Evolutionary conservation across 768 basidiomycete species (phyloP).

Genomic region (Kwoniella dejecticola): DNA sequence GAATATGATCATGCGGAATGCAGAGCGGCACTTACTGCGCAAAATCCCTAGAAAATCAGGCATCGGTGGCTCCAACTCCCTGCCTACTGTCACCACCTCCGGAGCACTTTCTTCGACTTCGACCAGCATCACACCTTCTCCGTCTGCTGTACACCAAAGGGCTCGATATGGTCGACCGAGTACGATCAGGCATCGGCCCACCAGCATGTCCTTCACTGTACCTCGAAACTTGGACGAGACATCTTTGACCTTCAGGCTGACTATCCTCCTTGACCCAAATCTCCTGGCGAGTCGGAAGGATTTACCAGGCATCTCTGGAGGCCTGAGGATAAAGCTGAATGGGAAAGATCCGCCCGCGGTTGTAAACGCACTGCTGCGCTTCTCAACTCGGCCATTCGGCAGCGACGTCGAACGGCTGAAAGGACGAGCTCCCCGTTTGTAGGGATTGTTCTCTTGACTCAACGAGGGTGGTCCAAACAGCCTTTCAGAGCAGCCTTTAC

Average conservation of each 20-base stretch:
- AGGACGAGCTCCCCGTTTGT: background rate
- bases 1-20: background rate
- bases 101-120: conserved; percentile 25
- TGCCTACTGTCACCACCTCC: conserved; percentile 1
- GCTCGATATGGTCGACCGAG: conserved; percentile 39
- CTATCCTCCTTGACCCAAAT: conserved; percentile 39
- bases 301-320: conserved; percentile 37
- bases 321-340: conserved; percentile 14
- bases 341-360: background rate
- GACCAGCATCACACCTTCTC: conserved; percentile 28
- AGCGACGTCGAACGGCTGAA: background rate
- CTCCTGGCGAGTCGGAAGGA: conserved; percentile 39
- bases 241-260: conserved; percentile 31
- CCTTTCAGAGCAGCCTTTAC: background rate
- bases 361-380: background rate
- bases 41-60: conserved; percentile 23
- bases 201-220: conserved; percentile 22
- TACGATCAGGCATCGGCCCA: conserved; percentile 34
- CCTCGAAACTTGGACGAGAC: background rate
- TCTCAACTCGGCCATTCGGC: background rate
- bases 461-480: background rate
- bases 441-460: background rate
- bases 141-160: conserved; percentile 33
- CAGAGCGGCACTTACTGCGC: conserved; percentile 18
- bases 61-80: conserved; percentile 12